Conservation (phyloP, 1,284 basidiomycete species). For the Lentinula novae-zelandiae region DNA sequence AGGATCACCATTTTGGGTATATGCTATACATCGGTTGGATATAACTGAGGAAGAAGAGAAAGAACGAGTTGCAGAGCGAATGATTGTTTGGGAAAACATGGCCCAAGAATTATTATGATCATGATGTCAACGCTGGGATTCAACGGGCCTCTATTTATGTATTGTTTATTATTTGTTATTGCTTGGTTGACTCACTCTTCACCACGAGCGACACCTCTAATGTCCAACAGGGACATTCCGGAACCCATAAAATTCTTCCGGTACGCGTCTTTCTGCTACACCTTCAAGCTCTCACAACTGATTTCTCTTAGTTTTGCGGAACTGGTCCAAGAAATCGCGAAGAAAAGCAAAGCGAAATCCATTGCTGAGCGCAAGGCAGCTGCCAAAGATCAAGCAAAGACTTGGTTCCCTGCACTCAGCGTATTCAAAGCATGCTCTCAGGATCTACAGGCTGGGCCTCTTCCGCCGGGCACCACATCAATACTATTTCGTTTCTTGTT, state of each 20-base stretch:
- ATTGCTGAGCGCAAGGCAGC: slow-evolving; percentile 22
- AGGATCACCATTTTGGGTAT: slow-evolving; percentile 57
- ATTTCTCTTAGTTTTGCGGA: slow-evolving; percentile 39
- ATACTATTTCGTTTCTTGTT: slow-evolving; percentile 74
- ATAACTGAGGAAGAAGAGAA: slow-evolving; percentile 12
- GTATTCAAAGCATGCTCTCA: slow-evolving; percentile 38
- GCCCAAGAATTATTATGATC: not conserved
- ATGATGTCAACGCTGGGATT: not conserved
- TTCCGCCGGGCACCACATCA: slow-evolving; percentile 45
- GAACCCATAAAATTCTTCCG: not conserved
- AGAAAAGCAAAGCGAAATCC: slow-evolving; percentile 21
- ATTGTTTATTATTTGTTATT: not conserved
- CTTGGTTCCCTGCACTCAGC: slow-evolving; percentile 31
- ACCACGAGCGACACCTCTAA: not conserved
- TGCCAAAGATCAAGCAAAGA: slow-evolving; percentile 16
- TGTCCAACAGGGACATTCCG: not conserved
- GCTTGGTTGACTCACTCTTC: not conserved
- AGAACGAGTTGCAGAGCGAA: not conserved
- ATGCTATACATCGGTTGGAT: slow-evolving; percentile 62
- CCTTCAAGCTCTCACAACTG: not conserved
- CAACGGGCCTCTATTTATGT: not conserved
- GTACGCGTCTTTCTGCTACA: not conserved
- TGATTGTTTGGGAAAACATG: slow-evolving; percentile 1
- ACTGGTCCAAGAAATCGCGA: slow-evolving; percentile 36
- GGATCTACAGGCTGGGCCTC: slow-evolving; percentile 34